Percentiles rank a stretch among this genome's conserved stretches.
Conservation (phyloP, 139 green algal genomes). For the Klebsormidium nitens region DNA sequence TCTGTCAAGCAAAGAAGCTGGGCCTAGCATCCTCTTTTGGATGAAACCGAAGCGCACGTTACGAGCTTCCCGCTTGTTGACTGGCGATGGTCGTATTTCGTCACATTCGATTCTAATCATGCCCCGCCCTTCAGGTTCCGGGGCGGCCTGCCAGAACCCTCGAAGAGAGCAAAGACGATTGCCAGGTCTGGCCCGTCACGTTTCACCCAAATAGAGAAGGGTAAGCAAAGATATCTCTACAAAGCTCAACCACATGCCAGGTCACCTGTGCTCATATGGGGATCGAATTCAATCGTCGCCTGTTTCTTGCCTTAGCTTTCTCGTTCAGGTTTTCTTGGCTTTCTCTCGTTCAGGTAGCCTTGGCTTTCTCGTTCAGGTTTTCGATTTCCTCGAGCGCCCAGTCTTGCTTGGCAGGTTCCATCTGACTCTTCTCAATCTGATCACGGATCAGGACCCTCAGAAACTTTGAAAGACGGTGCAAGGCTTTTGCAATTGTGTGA, state of each 20-base stretch:
- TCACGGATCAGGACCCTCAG: too few relatives aligned
- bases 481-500: too few relatives aligned
- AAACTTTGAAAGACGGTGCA: too few relatives aligned
- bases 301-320: too few relatives aligned
- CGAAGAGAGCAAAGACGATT: conserved; percentile 4
- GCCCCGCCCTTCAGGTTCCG: conserved; percentile 2
- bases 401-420: neutral
- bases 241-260: neutral
- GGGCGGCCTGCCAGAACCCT: neutral
- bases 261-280: neutral
- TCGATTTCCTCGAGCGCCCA: neutral
- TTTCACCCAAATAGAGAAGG: conserved; percentile 6
- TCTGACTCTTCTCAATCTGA: too few relatives aligned
- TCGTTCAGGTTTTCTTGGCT: neutral
- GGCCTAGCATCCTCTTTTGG: too few relatives aligned
- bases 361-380: neutral
- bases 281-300: too few relatives aligned
- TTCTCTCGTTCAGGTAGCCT: neutral
- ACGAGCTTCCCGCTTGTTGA: too few relatives aligned
- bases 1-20: too few relatives aligned
- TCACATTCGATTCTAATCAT: too few relatives aligned
- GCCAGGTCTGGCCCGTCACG: conserved; percentile 1
- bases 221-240: neutral
- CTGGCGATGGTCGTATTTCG: too few relatives aligned
- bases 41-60: too few relatives aligned